Evolutionary conservation across 768 basidiomycete genomes (phyloP).

Genomic region (Dioszegia aurantiaca): DNA sequence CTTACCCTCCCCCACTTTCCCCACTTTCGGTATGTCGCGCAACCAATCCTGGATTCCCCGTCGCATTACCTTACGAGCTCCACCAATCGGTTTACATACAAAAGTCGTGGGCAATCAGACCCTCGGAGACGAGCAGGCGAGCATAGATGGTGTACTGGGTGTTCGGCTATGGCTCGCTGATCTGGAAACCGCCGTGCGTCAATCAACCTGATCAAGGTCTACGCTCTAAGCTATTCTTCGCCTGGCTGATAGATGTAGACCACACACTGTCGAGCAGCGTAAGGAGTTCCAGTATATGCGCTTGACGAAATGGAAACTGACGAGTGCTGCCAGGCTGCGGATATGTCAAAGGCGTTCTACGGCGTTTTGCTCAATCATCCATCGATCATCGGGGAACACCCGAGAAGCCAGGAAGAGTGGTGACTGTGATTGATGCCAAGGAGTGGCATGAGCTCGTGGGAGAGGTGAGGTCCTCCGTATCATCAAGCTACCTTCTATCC

Average conservation of each 20-base stretch:
- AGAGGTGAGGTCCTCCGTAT: too few species aligned
- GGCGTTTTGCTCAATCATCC: constrained; percentile 84
- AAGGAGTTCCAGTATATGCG: constrained; percentile 19
- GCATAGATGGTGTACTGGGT: constrained; percentile 61
- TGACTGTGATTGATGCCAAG: constrained; percentile 80
- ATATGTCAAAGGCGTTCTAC: constrained; percentile 83
- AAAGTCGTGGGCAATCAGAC: too few species aligned
- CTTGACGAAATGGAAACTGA: neutral
- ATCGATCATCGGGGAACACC: constrained; percentile 91
- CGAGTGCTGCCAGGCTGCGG: constrained; percentile 55
- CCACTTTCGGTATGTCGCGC: neutral
- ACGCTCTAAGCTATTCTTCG: neutral
- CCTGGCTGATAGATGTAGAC: constrained; percentile 58
- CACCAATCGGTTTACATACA: too few species aligned
- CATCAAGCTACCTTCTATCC: too few species aligned
- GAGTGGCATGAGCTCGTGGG: constrained; percentile 65
- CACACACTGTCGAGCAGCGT: constrained; percentile 72
- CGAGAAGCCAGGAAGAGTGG: constrained; percentile 82
- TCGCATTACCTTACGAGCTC: neutral
- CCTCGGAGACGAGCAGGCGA: neutral
- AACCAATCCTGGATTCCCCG: neutral
- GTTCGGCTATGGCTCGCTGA: constrained; percentile 89
- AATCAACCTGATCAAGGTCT: neutral
- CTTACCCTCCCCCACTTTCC: neutral
- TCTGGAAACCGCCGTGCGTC: constrained; percentile 70